A percentile compares a stretch with the other conserved stretches of the same genome.
Conservation (phyloP, 805 yeast genomes). For the Metschnikowia shivogae region DNA sequence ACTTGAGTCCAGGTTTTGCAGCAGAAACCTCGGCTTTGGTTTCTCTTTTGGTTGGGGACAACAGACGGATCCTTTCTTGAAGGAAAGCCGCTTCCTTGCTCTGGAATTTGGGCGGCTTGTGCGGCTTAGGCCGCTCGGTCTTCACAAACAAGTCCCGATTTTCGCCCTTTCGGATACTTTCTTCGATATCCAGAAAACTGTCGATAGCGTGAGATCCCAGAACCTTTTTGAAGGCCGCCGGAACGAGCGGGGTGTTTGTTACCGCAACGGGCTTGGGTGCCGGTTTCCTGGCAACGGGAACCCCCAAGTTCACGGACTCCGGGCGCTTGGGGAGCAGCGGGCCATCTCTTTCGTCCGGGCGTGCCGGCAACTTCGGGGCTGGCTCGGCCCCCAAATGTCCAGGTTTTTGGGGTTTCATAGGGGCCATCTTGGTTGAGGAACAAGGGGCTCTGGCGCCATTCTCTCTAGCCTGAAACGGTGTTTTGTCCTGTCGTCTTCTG, state of each 20-base stretch:
- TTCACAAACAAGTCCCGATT: not conserved
- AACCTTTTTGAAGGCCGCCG: not conserved
- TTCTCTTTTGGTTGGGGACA: constrained; percentile 11
- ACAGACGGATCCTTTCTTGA: constrained; percentile 4
- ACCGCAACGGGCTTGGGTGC: not conserved
- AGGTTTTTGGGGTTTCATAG: not conserved
- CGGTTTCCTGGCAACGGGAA: not conserved
- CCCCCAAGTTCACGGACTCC: not conserved
- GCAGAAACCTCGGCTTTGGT: no score
- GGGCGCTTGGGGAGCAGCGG: constrained; percentile 14
- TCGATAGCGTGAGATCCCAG: not conserved
- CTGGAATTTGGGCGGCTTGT: constrained; percentile 11
- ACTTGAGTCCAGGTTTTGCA: not conserved
- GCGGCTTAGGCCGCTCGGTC: constrained; percentile 5
- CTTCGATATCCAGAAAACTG: constrained; percentile 5
- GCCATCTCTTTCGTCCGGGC: not conserved
- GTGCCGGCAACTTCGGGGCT: not conserved
- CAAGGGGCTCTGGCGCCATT: no score
- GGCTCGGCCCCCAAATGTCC: not conserved
- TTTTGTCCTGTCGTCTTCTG: no score
- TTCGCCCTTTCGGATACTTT: not conserved
- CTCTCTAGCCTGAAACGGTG: no score
- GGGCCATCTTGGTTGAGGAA: not conserved
- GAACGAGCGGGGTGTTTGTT: not conserved
- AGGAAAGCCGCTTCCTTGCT: constrained; percentile 9